A percentile compares a stretch with the other conserved stretches of the same genome.
These are phyloP conservation scores for Pseudopithomyces maydicus DNA, from an alignment of 2,329 filamentous ascomycete species.

Conservation along the genomic window DNA sequence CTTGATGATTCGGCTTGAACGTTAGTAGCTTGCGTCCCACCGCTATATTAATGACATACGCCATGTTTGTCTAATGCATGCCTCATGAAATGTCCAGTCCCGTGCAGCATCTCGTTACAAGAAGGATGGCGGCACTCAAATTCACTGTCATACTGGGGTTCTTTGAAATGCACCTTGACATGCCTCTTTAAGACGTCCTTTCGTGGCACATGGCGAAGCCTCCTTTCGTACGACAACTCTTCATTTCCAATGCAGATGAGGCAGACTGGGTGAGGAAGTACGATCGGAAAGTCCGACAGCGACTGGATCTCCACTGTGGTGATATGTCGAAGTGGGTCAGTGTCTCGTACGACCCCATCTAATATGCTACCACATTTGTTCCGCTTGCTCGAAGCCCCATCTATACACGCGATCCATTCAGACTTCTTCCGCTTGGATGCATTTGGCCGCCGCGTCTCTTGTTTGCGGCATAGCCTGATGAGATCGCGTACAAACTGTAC, in stretches of 20 bases:
- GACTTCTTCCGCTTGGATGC: conserved; percentile 8
- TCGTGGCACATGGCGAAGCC: conserved; percentile 11
- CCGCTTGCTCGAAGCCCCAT: not conserved
- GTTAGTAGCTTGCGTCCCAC: not conserved
- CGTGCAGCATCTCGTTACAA: conserved; percentile 4
- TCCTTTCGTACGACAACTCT: conserved; percentile 14
- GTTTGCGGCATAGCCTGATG: conserved; percentile 1
- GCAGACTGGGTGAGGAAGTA: conserved; percentile 14
- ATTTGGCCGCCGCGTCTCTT: conserved; percentile 13
- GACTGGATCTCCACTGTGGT: not conserved
- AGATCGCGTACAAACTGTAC: conserved; percentile 9
- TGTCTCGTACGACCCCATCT: not conserved
- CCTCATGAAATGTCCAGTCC: conserved; percentile 16
- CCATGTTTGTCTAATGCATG: conserved; percentile 11
- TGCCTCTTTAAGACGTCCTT: conserved; percentile 22
- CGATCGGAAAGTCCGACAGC: not conserved
- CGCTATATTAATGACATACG: conserved; percentile 12
- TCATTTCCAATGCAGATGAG: conserved; percentile 23
- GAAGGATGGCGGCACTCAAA: conserved; percentile 13
- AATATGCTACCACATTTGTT: not conserved
- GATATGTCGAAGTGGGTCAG: not conserved
- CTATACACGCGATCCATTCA: not conserved
- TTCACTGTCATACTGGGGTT: conserved; percentile 8
- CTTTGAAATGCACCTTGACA: conserved; percentile 11
- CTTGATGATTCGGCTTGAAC: not conserved